Evolutionary conservation across 2,329 filamentous ascomycete genomes (phyloP).

Genomic region (Colletotrichum sp.): DNA sequence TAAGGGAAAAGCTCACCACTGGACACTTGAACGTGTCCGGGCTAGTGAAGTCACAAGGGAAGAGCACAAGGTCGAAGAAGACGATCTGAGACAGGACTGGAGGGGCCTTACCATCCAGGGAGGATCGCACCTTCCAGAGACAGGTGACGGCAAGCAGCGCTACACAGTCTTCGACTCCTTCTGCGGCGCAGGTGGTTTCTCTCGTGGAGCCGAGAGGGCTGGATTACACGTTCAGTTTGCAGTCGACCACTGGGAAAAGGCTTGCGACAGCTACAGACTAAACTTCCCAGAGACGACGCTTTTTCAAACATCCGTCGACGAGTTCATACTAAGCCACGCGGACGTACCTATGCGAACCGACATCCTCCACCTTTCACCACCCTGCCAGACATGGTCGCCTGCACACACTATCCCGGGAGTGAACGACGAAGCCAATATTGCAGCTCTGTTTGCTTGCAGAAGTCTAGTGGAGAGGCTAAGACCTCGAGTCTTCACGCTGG

Average conservation of each 20-base stretch:
- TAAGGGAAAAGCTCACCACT: conserved; percentile 33
- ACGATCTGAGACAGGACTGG: conserved; percentile 37
- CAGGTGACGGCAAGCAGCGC: conserved; percentile 35
- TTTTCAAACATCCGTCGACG: conserved; percentile 49
- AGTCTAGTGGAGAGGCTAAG: conserved; percentile 60
- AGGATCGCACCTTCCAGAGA: conserved; percentile 31
- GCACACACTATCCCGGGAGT: conserved; percentile 66
- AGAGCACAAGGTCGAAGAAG: conserved; percentile 33
- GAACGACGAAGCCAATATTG: conserved; percentile 72
- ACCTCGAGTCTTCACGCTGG: conserved; percentile 76
- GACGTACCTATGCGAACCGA: conserved; percentile 55
- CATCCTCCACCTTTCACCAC: conserved; percentile 76
- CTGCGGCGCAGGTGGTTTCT: conserved; percentile 75
- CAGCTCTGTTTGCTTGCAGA: conserved; percentile 58
- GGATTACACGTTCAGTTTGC: conserved; percentile 66
- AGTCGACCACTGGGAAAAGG: conserved; percentile 65
- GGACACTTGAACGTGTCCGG: conserved; percentile 37
- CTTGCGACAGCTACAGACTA: conserved; percentile 59
- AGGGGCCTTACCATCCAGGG: conserved; percentile 42
- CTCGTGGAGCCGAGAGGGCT: conserved; percentile 62
- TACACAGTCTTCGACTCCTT: conserved; percentile 77
- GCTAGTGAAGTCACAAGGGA: conserved; percentile 32
- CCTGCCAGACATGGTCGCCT: conserved; percentile 78
- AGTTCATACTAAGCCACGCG: conserved; percentile 48
- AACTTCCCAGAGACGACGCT: conserved; percentile 63